Evolutionary conservation across 306 rosid species (phyloP).

Genomic region (Pyrus pyrifolia): DNA sequence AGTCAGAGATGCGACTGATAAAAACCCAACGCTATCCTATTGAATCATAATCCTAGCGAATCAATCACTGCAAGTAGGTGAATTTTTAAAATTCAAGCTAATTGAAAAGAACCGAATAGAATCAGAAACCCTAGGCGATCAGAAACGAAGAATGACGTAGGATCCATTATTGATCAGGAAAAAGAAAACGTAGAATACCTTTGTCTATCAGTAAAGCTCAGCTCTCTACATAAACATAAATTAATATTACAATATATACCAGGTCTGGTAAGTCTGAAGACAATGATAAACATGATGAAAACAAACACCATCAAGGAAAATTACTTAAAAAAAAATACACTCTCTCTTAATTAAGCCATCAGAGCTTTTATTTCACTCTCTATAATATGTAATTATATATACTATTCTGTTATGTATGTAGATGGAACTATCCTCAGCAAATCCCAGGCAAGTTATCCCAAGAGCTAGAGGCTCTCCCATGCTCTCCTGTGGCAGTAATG

Average conservation of each 20-base stretch:
- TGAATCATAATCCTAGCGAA: too few species aligned
- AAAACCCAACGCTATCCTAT: too few species aligned
- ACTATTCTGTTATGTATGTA: background rate
- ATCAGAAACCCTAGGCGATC: too few species aligned
- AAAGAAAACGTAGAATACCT: background rate
- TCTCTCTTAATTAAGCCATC: background rate
- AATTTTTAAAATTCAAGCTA: too few species aligned
- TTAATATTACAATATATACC: background rate
- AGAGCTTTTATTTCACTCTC: background rate
- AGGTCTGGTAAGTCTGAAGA: background rate
- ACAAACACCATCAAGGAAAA: background rate
- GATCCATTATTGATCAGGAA: background rate
- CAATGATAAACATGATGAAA: background rate
- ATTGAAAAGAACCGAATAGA: too few species aligned
- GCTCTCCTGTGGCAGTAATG: constrained; percentile 34
- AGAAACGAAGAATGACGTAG: too few species aligned
- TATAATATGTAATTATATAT: background rate
- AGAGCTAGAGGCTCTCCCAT: constrained; percentile 27
- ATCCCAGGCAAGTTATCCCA: constrained; percentile 78
- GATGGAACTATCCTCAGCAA: constrained; percentile 27
- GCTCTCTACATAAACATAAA: background rate
- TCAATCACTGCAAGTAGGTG: too few species aligned
- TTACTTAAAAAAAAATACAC: background rate
- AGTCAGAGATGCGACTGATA: too few species aligned
- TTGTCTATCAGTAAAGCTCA: background rate